Evolutionary conservation across 768 basidiomycete species (phyloP), one percentile per base, ranked within the genome.

Genomic region (Mycena kentingensis): DNA sequence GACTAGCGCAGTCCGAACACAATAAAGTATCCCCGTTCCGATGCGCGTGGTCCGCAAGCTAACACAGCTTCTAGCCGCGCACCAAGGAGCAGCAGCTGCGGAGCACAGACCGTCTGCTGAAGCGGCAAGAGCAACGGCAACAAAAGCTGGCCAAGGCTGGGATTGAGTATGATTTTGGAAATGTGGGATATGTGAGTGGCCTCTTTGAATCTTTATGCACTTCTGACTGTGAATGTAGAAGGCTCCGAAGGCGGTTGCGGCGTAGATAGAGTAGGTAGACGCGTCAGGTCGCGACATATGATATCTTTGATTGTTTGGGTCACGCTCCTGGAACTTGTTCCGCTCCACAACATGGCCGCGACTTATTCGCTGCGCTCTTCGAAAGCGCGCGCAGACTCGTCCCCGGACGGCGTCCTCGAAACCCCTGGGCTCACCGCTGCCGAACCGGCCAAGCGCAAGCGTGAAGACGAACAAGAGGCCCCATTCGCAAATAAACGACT

Each of bases 141-240:
- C 81, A 81, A 43, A 93, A 92, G 71, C 74, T 98, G 51, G 81
- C 78, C 38, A 85, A 85, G 54, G 73, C 78, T 7, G 96, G 94
- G 4, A 96, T 99, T 66, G 79, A 87, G 42, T 98, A 98, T 64
- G 83, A 93, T 59, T 85, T 96, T 46, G 81, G 85, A 35, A 74
- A 76, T n/a, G 84, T 84, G 39, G 84, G 85, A 66, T 97, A 95
- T 73, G 92, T 93, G 67, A 72, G 91, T 80, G 22, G 8, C 49
- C 6, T 38, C 15, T 46, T 37, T 10, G n/a, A n/a, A n/a, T n/a
- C n/a, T n/a, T n/a, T n/a, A n/a, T n/a, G n/a, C n/a, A n/a, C n/a
- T n/a, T n/a, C n/a, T n/a, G n/a, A n/a, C n/a, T n/a, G n/a, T n/a
- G n/a, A n/a, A n/a, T n/a, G n/a, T n/a, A n/a, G n/a, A n/a, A n/a